These are phyloP conservation scores for Trypanosoma scelopori DNA, from an alignment of 208 protist species.

Conservation along the genomic window DNA sequence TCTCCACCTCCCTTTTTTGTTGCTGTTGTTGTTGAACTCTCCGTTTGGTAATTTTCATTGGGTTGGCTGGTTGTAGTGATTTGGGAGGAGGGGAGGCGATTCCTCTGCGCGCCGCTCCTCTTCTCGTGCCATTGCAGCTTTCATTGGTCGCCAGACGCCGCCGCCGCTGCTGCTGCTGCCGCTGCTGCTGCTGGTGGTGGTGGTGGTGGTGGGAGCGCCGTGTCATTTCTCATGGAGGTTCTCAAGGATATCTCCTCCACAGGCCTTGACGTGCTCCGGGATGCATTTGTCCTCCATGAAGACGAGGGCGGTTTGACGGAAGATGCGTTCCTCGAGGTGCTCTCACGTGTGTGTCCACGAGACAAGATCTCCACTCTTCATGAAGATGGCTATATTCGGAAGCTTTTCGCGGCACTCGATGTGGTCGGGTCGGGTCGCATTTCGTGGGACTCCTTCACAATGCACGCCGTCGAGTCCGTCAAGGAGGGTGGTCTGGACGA, in stretches of 20 bases:
- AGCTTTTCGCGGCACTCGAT: slow-evolving; percentile 50
- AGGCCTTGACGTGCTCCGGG: slow-evolving; percentile 34
- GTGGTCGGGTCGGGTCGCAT: slow-evolving; percentile 39
- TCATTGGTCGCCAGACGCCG: no score
- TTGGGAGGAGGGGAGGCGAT: no score
- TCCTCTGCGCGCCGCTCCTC: no score
- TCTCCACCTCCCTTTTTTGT: no score
- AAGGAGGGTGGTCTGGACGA: neutral
- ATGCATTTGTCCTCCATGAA: slow-evolving; percentile 27
- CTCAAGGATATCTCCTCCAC: slow-evolving; percentile 41
- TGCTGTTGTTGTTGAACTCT: no score
- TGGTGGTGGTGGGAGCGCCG: no score
- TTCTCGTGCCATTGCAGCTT: no score
- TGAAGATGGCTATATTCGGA: slow-evolving; percentile 23
- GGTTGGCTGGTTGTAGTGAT: no score
- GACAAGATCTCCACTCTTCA: neutral
- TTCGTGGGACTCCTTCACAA: slow-evolving; percentile 52
- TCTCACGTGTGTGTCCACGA: slow-evolving; percentile 16
- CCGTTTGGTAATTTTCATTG: no score
- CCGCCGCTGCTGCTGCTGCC: no score
- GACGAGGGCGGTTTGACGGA: slow-evolving; percentile 23
- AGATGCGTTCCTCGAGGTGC: slow-evolving; percentile 28
- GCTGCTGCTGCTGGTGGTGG: no score
- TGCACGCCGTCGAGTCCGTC: slow-evolving; percentile 45
- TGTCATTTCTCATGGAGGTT: slow-evolving; percentile 38